These are phyloP conservation scores for Thielaviopsis punctulata DNA, from an alignment of 2,329 filamentous ascomycete genomes.

Conservation along the genomic window DNA sequence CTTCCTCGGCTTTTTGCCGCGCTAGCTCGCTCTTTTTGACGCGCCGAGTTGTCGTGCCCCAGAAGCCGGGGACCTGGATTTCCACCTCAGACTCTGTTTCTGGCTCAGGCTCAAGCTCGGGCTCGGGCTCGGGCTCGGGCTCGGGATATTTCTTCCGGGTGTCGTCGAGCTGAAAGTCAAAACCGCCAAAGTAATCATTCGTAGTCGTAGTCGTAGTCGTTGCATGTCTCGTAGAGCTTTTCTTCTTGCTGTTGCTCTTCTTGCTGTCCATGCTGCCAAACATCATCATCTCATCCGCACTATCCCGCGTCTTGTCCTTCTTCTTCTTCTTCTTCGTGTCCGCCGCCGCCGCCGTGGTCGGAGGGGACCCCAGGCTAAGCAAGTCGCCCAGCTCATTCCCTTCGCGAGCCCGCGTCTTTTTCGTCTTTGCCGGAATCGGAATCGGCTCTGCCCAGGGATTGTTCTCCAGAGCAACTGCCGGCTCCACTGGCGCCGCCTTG, in stretches of 20 bases:
- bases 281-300: background rate
- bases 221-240: conserved; percentile 10
- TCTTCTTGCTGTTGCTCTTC: conserved; percentile 19
- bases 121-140: too few species aligned
- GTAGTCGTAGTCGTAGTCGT: background rate
- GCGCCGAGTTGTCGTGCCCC: conserved; percentile 17
- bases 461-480: background rate
- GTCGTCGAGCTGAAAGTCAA: conserved; percentile 15
- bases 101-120: conserved; percentile 10
- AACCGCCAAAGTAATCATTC: conserved; percentile 13
- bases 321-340: conserved; percentile 26
- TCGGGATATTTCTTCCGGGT: conserved; percentile 14
- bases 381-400: background rate
- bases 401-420: background rate
- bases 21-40: conserved; percentile 19
- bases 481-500: background rate
- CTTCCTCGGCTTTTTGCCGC: conserved; percentile 6
- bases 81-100: conserved; percentile 16
- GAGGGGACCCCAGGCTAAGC: conserved; percentile 11
- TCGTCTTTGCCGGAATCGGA: background rate
- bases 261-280: background rate
- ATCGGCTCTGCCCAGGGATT: background rate
- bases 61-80: conserved; percentile 19
- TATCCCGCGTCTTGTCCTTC: background rate
- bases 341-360: conserved; percentile 23